Conservation (phyloP, 352 stramenopile species). For the Phytophthora ohioensis region DNA sequence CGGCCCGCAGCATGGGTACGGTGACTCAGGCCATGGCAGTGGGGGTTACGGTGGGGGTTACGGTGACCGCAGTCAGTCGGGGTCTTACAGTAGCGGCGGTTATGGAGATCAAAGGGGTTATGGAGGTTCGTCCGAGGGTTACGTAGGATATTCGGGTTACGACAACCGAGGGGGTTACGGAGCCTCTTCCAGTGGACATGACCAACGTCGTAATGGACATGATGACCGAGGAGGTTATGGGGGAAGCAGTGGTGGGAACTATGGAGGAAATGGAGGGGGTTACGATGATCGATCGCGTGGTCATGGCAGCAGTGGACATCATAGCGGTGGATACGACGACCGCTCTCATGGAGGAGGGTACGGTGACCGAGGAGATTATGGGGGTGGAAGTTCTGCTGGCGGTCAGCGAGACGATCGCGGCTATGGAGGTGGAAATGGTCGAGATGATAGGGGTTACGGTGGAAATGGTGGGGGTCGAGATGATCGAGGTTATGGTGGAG, state of each 20-base stretch:
- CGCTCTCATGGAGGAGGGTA: constrained; percentile 15
- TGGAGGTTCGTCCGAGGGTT: constrained; percentile 6
- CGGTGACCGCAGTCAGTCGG: constrained; percentile 4
- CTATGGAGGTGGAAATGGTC: constrained; percentile 3
- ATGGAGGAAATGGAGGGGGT: constrained; percentile 22
- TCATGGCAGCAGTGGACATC: constrained; percentile 4
- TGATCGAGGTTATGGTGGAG: constrained; percentile 33
- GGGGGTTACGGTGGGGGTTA: constrained; percentile 27
- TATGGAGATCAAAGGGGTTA: constrained; percentile 13
- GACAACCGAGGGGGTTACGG: constrained; percentile 24
- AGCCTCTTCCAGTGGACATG: constrained; percentile 21
- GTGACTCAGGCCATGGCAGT: not conserved
- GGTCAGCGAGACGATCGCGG: constrained; percentile 13
- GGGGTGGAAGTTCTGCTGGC: not conserved
- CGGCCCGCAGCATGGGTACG: not conserved
- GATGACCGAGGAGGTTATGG: constrained; percentile 17
- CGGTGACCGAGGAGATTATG: constrained; percentile 1
- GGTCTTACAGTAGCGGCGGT: constrained; percentile 3
- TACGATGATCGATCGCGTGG: constrained; percentile 31
- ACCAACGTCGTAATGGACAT: constrained; percentile 35
- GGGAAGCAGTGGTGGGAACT: not conserved
- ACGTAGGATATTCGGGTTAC: constrained; percentile 22
- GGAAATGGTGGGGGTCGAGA: constrained; percentile 1
- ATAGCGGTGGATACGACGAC: constrained; percentile 30
- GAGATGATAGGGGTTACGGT: constrained; percentile 1